These are phyloP conservation scores for Cornus kousa DNA, from an alignment of 148 eudicot genomes.

Conservation along the genomic window DNA sequence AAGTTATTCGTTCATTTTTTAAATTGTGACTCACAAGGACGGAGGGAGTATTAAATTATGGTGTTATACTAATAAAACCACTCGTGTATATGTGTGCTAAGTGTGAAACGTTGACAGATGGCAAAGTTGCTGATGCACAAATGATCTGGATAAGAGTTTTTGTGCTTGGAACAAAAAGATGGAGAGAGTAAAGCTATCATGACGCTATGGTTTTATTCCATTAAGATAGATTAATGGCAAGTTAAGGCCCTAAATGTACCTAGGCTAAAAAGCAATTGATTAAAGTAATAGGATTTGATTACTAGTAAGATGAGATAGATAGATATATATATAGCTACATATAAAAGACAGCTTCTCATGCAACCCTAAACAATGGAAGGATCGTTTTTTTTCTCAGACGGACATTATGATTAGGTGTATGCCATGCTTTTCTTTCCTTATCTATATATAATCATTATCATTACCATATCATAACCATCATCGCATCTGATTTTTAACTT, in stretches of 20 bases:
- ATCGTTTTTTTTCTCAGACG: neutral
- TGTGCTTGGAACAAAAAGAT: too few species aligned
- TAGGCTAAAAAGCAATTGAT: neutral
- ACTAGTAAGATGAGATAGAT: too few species aligned
- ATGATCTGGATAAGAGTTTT: too few species aligned
- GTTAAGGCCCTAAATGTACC: neutral
- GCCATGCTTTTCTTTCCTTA: neutral
- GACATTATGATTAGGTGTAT: slow-evolving; percentile 9
- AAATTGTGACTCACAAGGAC: too few species aligned
- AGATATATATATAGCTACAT: too few species aligned
- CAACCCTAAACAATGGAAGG: neutral
- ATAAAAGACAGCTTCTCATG: neutral
- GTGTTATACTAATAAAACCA: too few species aligned
- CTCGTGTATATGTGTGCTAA: too few species aligned
- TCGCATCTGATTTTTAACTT: neutral
- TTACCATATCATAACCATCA: neutral
- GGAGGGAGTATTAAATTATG: too few species aligned
- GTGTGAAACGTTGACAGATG: neutral
- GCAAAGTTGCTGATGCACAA: neutral
- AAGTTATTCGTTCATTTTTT: too few species aligned
- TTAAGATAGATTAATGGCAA: neutral
- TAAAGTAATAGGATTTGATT: too few species aligned
- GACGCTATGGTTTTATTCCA: neutral
- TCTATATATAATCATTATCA: neutral
- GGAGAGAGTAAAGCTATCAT: neutral